Base-by-base conservation (phyloP, 345 rosid genomes). In the Salix dunnii region DNA sequence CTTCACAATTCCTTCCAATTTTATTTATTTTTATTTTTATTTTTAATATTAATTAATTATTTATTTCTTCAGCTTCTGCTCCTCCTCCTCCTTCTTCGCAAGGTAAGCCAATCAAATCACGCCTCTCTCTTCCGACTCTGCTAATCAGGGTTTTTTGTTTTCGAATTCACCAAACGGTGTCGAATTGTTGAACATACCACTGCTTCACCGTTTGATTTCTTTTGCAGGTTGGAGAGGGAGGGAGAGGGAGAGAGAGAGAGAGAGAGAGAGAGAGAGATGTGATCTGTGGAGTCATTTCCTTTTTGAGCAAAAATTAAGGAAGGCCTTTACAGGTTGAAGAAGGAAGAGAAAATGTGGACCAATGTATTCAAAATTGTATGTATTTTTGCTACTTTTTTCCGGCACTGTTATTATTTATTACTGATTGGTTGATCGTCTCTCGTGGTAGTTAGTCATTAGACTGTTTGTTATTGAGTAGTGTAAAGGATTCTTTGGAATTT, bases 361-460 rank as follows among this genome's bases (percentile, higher is more conserved):
- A 93, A 93, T 77, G 95, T 91, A 76, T 93, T 93, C 76, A 87
- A 84, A 88, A 90, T 93, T 76, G 98, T 93, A 79, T 73, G 92
- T 58, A 58, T 58, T 58, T 83, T 42, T 42, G 10, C 5, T 40
- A 4, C 49, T 18, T 40, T 40, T 1, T 21, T 36, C 6, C 30
- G 23, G 35, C 20, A 17, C 17, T 38, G 20, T 12, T 62, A 10
- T n/a, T 58, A 58, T 9, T 58, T 58, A 9, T 23, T 23, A 23
- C 25, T 23, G 28, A 58, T 8, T 64, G 7, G n/a, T 63, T 63
- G 35, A 5, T 63, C 14, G 67, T 30, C 36, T 30, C 36, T 64
- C 4, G 16, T 58, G 14, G 28, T 58, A n/a, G 63, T 23, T 58
- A n/a, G 63, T 23, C 23, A 23, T n/a, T 23, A 27, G n/a, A 23